Base-by-base conservation (phyloP, 495 filamentous ascomycete species). In the Penicillium ucsense region DNA sequence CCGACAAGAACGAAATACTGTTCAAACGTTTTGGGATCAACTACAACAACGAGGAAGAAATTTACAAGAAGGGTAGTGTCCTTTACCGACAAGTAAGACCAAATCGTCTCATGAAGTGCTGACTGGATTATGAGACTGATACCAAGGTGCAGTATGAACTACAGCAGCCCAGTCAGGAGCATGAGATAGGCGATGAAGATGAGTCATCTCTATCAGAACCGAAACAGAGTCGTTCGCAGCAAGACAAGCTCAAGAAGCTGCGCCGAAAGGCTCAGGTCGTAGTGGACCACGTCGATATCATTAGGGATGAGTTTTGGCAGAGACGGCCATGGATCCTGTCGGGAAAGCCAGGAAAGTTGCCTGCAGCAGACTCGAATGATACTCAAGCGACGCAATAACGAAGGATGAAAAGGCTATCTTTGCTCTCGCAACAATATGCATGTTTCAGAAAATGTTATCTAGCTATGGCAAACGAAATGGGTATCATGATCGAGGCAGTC, bases 1-100 rank as follows among this genome's bases (percentile, higher is more conserved):
- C 79, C 3, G 88, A 95, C 54, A 98, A 98, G 71, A 92, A 98
- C 48, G 92, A 98, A 67, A 90, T 98, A 31, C 74, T 98, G 3
- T 98, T 92, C 63, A 86, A 84, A 7, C 76, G 76, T 32, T 96
- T 95, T 62, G 76, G 79, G 3, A 91, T 96, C 54, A 98, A 98
- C 60, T 98, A 98, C 69, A 97, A 97, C 66, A 89, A 95, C 54
- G 92, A 97, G 63, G 78, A 79, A 0, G 89, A 94, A 40, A 88
- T 92, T 3, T 95, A 82, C 62, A 92, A 84, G 66, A 98, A 96
- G 63, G 92, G 92, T 6, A 96, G 86, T 47, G 83, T 95, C 2
- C 57, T 95, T 6, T 92, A 86, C 58, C 79, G 92, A 50, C 84
- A 90, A 66, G 88, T 91, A 67, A 67, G 77, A 56, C 12, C 28